A percentile compares a stretch with the other conserved stretches of the same genome.
These are phyloP conservation scores for Phytophthora pini DNA, from an alignment of 352 stramenopile species.

Conservation along the genomic window DNA sequence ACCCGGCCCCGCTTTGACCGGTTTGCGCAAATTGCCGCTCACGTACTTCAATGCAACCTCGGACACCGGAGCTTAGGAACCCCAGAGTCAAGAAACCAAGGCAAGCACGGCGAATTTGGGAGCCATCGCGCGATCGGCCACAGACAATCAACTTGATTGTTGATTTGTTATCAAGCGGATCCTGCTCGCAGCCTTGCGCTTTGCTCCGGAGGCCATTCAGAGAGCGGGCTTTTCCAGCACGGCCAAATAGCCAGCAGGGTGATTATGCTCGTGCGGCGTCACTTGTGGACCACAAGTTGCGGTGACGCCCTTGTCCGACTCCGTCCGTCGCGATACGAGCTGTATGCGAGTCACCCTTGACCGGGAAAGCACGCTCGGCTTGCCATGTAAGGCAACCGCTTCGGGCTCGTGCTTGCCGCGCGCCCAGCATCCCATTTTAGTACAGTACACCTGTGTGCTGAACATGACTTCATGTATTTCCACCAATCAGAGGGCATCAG, in stretches of 20 bases:
- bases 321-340: not conserved
- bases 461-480: not conserved
- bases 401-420: not conserved
- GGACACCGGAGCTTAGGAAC: constrained; percentile 4
- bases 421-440: not conserved
- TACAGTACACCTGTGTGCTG: not conserved
- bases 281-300: constrained; percentile 6
- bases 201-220: constrained; percentile 18
- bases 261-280: constrained; percentile 1
- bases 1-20: too few species aligned
- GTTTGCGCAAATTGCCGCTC: constrained; percentile 27
- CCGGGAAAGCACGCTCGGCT: not conserved
- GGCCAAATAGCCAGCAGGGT: not conserved
- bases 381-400: too few species aligned
- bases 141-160: too few species aligned
- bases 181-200: not conserved
- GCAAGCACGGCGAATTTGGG: constrained; percentile 4
- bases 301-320: constrained; percentile 18
- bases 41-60: constrained; percentile 21
- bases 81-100: not conserved
- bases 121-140: constrained; percentile 19
- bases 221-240: constrained; percentile 14
- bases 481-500: not conserved
- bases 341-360: constrained; percentile 9
- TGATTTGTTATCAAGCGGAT: not conserved